Conservation (phyloP, 208 protist species). For the Acanthamoeba triangularis region DNA sequence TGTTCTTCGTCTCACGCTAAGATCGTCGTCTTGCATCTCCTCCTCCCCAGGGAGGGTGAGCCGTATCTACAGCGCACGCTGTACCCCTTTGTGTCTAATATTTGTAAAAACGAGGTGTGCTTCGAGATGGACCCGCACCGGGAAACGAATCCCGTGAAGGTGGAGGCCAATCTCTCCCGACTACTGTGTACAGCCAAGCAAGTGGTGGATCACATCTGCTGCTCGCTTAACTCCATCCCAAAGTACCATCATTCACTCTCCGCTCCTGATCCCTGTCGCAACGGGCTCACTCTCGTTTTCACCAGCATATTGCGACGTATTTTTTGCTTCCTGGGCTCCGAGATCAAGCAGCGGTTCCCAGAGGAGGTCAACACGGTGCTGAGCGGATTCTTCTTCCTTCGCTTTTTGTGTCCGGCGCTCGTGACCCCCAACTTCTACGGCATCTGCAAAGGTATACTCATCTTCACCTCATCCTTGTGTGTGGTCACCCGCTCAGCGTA, state of each 20-base stretch:
- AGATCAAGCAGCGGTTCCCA: slow-evolving; percentile 46
- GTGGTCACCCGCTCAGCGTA: background rate
- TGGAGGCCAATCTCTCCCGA: slow-evolving; percentile 24
- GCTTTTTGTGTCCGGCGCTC: slow-evolving; percentile 29
- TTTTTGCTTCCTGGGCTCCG: slow-evolving; percentile 25
- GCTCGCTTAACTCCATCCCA: slow-evolving; percentile 37
- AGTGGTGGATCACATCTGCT: slow-evolving; percentile 56
- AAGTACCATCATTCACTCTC: background rate
- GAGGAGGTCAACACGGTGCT: slow-evolving; percentile 44
- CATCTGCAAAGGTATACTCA: background rate
- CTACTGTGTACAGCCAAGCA: slow-evolving; percentile 56
- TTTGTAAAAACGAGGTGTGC: slow-evolving; percentile 53
- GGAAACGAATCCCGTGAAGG: background rate
- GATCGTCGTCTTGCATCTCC: background rate
- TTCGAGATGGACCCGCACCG: slow-evolving; percentile 43
- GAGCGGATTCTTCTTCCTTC: slow-evolving; percentile 42
- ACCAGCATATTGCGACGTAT: slow-evolving; percentile 2
- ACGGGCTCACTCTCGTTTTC: background rate
- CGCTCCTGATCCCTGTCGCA: background rate
- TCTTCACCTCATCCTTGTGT: no score
- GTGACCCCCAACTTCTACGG: slow-evolving; percentile 52
- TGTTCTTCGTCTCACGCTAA: background rate
- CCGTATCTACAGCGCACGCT: slow-evolving; percentile 48
- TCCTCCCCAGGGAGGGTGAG: background rate
- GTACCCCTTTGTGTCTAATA: slow-evolving; percentile 52